Evolutionary conservation across 192 early-diverging fungal genomes (phyloP), one percentile per base, ranked within the genome.

Genomic region (Backusella macrospora): DNA sequence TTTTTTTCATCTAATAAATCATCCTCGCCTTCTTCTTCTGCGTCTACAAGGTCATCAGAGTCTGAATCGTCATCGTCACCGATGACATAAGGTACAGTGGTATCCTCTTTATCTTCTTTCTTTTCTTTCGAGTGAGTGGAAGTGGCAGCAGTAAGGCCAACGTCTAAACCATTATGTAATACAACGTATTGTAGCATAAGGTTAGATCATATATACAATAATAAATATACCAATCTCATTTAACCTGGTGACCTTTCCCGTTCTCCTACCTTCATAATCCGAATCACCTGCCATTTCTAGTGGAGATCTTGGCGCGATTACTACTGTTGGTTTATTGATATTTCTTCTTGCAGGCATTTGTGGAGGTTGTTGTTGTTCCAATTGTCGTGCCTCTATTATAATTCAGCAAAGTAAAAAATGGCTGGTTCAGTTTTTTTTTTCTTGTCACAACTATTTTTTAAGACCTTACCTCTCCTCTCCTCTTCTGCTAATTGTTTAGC

Each of bases 401-500:
- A 34, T 23, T 34, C 10, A 14, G 10, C 13, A 12, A 52, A 7
- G 48, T 52, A 21, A n/a, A n/a, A n/a, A n/a, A 46, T n/a, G n/a
- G n/a, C n/a, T n/a, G n/a, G n/a, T n/a, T n/a, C n/a, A n/a, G 45
- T 46, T 34, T 34, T 34, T 34, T 34, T 34, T 34, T 34, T 34
- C 2, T 34, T 34, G 0, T 2, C 29, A 34, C 29, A 2, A 34
- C 2, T 34, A 34, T 34, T 34, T 34, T 34, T 34, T 34, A 34
- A 34, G 2, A 34, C 29, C 67, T 75, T 34, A 43, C 65, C 23
- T 45, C 29, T 46, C 12, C 68, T 38, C 82, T 84, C 70, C 12
- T 70, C 68, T 39, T 73, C 26, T 3, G 85, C 85, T 43, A 88
- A 55, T 16, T 73, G 80, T 21, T 83, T 78, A 62, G 87, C 87